Evolutionary conservation across 495 filamentous ascomycete genomes (phyloP).

Genomic region (Xylaria curta): DNA sequence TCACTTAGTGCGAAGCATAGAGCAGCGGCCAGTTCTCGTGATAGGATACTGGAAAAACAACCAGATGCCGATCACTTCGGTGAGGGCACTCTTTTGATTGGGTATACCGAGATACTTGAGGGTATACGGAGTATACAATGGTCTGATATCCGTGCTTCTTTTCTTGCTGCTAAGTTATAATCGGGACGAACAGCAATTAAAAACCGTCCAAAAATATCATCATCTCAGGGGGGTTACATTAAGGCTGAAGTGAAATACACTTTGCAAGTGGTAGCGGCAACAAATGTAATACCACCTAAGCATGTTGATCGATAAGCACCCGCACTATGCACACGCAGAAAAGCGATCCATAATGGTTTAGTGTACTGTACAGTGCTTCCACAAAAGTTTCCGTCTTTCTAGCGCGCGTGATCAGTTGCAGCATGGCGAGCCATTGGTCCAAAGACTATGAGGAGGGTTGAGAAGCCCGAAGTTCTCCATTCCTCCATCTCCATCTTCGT

Average conservation of each 20-base stretch:
- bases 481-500: not conserved
- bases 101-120: not conserved
- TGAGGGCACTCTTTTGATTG: conserved; percentile 10
- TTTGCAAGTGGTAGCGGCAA: conserved; percentile 11
- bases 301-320: conserved; percentile 19
- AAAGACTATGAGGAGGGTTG: not conserved
- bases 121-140: not conserved
- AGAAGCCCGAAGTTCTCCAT: not conserved
- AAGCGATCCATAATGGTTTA: not conserved
- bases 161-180: not conserved
- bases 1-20: conserved; percentile 5
- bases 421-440: conserved; percentile 13
- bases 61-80: conserved; percentile 14
- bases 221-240: conserved; percentile 24
- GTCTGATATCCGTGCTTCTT: not conserved
- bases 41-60: not conserved
- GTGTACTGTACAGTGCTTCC: conserved; percentile 4
- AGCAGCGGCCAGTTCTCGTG: not conserved
- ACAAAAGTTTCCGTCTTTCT: conserved; percentile 18
- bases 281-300: conserved; percentile 19
- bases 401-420: conserved; percentile 21
- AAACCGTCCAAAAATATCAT: conserved; percentile 19
- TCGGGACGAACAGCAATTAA: conserved; percentile 7
- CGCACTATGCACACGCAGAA: conserved; percentile 3
- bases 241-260: conserved; percentile 27